Percentiles rank a stretch among this genome's conserved stretches.
phyloP scores from a whole-genome alignment of 2,329 filamentous ascomycete genomes.

The Xylariaceae sp. region DNA sequence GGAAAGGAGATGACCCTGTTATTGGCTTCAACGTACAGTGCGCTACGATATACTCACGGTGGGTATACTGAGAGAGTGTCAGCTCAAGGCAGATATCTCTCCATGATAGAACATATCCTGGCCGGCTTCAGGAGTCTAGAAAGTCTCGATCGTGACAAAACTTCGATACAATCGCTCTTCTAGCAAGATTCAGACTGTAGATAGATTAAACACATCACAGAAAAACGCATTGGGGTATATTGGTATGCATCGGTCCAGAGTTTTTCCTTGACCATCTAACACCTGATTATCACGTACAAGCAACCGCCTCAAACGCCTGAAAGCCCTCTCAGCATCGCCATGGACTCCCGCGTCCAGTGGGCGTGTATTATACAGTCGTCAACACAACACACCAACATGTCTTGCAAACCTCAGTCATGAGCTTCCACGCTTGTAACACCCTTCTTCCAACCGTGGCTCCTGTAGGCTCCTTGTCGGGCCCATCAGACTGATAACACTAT shows the following conservation, averaged over 20 bases:
- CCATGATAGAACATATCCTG: too few relatives aligned
- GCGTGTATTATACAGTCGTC: constrained; percentile 18
- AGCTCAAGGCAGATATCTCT: background rate
- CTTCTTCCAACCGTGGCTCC: background rate
- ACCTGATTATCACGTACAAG: constrained; percentile 27
- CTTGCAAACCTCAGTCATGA: constrained; percentile 8
- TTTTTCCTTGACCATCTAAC: constrained; percentile 29
- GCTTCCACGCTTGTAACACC: constrained; percentile 1
- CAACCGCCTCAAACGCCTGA: constrained; percentile 3
- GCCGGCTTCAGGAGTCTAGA: too few relatives aligned
- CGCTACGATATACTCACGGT: background rate
- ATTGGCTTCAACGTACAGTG: too few relatives aligned
- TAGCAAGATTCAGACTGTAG: background rate
- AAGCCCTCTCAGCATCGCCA: constrained; percentile 6
- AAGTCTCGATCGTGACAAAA: background rate
- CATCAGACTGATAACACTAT: background rate
- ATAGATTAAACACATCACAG: constrained; percentile 26
- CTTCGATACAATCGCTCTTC: background rate
- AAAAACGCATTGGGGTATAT: constrained; percentile 34
- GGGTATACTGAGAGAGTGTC: background rate
- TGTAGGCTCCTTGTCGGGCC: background rate
- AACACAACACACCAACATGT: constrained; percentile 9
- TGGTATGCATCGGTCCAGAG: constrained; percentile 27
- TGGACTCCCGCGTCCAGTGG: background rate
- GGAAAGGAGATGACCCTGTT: too few relatives aligned